Evolutionary conservation across 1,139 yeast species (phyloP).

Genomic region (Candida frijolesensis): DNA sequence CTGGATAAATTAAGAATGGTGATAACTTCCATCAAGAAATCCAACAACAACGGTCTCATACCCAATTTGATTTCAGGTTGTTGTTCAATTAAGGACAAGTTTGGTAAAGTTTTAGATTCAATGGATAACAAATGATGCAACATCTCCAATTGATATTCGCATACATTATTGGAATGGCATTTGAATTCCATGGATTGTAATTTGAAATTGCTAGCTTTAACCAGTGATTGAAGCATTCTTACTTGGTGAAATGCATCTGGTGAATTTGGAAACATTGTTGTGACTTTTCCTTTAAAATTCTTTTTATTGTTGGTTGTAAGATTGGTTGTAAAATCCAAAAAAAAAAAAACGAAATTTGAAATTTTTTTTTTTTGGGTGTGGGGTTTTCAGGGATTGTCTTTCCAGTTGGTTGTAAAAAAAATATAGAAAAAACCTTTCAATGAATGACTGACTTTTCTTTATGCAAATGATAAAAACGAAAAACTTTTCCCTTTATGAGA

Average conservation of each 20-base stretch:
- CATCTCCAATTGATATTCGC: constrained; percentile 46
- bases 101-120: constrained; percentile 39
- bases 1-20: constrained; percentile 50
- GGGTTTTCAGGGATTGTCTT: no score
- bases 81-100: constrained; percentile 45
- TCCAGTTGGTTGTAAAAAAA: no score
- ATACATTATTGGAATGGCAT: constrained; percentile 40
- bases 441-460: no score
- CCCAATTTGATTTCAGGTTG: constrained; percentile 54
- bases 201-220: constrained; percentile 36
- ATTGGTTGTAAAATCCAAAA: not conserved
- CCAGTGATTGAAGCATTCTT: constrained; percentile 32
- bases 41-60: constrained; percentile 53
- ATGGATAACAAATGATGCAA: constrained; percentile 38
- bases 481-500: not conserved
- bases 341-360: not conserved
- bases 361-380: not conserved
- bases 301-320: not conserved
- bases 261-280: constrained; percentile 18
- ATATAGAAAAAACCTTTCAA: no score
- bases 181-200: constrained; percentile 44
- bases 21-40: constrained; percentile 56
- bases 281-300: not conserved
- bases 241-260: constrained; percentile 44
- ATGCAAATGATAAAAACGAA: not conserved